Conservation (phyloP, 1,284 basidiomycete species). For the Cutaneotrichosporon cutaneum region DNA sequence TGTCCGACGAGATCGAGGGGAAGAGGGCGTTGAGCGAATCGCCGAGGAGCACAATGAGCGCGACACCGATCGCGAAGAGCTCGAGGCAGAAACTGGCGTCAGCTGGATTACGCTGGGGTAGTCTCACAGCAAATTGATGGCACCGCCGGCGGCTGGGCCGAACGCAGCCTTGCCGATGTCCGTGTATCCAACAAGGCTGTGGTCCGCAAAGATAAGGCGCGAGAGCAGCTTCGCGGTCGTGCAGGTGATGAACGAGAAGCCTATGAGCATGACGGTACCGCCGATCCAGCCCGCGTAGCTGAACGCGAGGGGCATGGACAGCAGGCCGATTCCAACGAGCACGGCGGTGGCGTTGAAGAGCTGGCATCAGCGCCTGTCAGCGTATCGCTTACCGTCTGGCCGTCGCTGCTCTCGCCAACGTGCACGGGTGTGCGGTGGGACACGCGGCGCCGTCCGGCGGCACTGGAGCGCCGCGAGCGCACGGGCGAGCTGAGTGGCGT, state of each 20-base stretch:
- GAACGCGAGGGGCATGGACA: slow-evolving; percentile 84
- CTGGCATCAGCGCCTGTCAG: slow-evolving; percentile 51
- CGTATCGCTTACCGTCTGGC: slow-evolving; percentile 66
- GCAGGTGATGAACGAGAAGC: slow-evolving; percentile 77
- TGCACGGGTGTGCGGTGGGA: not conserved
- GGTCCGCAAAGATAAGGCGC: slow-evolving; percentile 68
- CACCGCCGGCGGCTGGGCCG: slow-evolving; percentile 63
- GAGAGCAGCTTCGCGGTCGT: slow-evolving; percentile 86
- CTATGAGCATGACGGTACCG: slow-evolving; percentile 70
- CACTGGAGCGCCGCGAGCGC: slow-evolving; percentile 3
- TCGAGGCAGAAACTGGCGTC: slow-evolving; percentile 69
- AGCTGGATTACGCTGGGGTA: not conserved
- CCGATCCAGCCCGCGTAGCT: slow-evolving; percentile 81
- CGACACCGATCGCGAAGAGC: slow-evolving; percentile 68
- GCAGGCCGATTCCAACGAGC: slow-evolving; percentile 81
- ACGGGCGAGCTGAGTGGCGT: slow-evolving; percentile 6
- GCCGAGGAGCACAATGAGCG: slow-evolving; percentile 79
- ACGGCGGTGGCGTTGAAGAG: slow-evolving; percentile 89
- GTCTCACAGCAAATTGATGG: slow-evolving; percentile 45
- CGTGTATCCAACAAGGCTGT: slow-evolving; percentile 72
- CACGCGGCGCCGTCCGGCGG: not conserved
- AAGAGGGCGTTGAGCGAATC: slow-evolving; percentile 76
- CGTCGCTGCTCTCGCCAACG: slow-evolving; percentile 67
- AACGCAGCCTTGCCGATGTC: slow-evolving; percentile 87
- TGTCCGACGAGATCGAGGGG: slow-evolving; percentile 64